phyloP scores from a whole-genome alignment of 2,329 filamentous ascomycete species.

The Arthrobotrys entomopaga region DNA sequence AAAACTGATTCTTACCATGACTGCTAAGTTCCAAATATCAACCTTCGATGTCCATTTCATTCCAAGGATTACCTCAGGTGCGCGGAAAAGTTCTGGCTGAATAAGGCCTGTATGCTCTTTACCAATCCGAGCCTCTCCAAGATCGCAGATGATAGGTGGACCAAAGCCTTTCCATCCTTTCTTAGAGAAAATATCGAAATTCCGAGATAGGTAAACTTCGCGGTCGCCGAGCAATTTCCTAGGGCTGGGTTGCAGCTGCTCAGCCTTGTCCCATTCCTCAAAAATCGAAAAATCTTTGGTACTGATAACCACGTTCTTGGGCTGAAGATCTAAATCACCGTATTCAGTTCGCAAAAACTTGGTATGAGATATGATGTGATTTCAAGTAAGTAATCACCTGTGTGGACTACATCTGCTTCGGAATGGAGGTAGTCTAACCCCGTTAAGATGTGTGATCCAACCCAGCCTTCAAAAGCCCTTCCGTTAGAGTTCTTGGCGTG shows the following conservation, averaged over 20 bases:
- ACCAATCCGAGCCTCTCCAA: background rate
- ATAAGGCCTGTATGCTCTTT: background rate
- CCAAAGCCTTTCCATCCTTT: background rate
- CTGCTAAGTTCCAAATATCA: background rate
- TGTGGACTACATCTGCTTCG: background rate
- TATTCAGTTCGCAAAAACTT: background rate
- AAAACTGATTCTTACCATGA: background rate
- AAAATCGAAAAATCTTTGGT: background rate
- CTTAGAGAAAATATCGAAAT: background rate
- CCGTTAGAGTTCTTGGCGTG: background rate
- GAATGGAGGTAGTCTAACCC: background rate
- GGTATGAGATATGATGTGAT: background rate
- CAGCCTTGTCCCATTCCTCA: background rate
- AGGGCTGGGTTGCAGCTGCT: background rate
- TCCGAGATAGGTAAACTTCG: background rate
- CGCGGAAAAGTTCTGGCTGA: background rate
- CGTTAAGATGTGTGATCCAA: background rate
- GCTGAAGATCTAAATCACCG: background rate
- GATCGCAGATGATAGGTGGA: background rate
- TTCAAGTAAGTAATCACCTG: background rate
- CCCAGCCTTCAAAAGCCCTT: background rate
- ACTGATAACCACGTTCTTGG: background rate
- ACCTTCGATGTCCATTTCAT: background rate
- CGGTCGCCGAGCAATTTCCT: background rate
- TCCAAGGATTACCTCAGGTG: background rate